Evolutionary conservation across 768 basidiomycete species (phyloP), one percentile per base, ranked within the genome.

Genomic region (Trametes villosa): DNA sequence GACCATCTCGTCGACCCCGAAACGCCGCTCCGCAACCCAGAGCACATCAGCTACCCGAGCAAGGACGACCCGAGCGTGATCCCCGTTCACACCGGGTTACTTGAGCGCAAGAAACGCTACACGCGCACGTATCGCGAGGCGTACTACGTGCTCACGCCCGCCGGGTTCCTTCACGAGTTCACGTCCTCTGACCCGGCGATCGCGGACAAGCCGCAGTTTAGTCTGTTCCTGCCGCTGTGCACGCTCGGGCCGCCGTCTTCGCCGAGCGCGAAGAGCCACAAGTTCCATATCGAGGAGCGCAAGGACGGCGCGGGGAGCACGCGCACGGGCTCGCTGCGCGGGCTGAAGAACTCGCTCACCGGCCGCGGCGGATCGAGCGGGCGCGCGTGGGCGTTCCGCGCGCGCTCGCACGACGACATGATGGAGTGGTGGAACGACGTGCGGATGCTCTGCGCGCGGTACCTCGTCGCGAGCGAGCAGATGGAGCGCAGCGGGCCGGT

Each of bases 341-440:
- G 65, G 26, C 45, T 72, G 7, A 62, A 60, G 62, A 68, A 69
- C 50, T 63, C 75, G 26, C 62, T 83, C 47, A 60, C 62, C 65
- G 26, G 72, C 36, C 61, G 71, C 54, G 67, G 76, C 48, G 56
- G 54, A 18, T 69, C 76, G 38, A 74, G 80, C 24, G 78, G 84
- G 55, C 82, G 86, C 67, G 92, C 92, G 29, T 98, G 91, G 87
- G 91, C 87, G 49, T 98, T 99, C 82, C 83, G 94, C 36, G 84
- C 91, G 47, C 78, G 96, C 60, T 90, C 87, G 59, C 86, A 91
- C 65, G 96, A 98, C 64, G 96, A 98, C 67, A 94, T 98, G 94
- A 94, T 98, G 94, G 97, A 99, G 77, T 97, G 97, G 93, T 99
- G 97, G 97, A 98, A 98, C 71, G 97, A 98, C 71, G 81, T 96